Conservation (phyloP, 345 rosid species). For the Mercurialis annua region DNA sequence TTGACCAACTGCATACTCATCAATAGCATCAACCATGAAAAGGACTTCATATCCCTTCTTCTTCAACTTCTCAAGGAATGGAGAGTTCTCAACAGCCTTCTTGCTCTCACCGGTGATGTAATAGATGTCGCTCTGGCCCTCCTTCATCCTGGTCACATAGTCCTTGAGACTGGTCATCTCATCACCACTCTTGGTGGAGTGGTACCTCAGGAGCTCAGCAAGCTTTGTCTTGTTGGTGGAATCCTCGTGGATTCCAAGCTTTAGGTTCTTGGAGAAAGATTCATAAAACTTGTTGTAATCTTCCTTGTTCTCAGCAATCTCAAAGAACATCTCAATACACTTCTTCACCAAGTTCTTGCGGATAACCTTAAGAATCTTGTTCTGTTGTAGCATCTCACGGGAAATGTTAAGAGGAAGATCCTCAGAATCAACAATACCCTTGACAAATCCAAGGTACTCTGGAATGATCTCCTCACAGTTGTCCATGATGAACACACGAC, state of each 20-base stretch:
- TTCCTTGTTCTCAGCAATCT: slow-evolving; percentile 94
- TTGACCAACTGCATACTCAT: slow-evolving; percentile 81
- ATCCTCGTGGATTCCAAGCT: slow-evolving; percentile 90
- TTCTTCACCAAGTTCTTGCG: slow-evolving; percentile 92
- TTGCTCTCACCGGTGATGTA: slow-evolving; percentile 94
- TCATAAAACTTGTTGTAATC: slow-evolving; percentile 89
- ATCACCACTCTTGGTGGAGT: slow-evolving; percentile 92
- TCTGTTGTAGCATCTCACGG: slow-evolving; percentile 77
- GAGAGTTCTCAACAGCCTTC: slow-evolving; percentile 91
- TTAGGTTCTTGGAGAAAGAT: slow-evolving; percentile 83
- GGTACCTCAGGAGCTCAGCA: slow-evolving; percentile 79
- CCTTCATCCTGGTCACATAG: slow-evolving; percentile 93
- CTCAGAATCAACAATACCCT: slow-evolving; percentile 91
- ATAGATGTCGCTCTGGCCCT: slow-evolving; percentile 73
- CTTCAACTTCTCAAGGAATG: slow-evolving; percentile 90
- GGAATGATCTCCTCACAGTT: slow-evolving; percentile 91
- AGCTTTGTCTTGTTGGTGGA: slow-evolving; percentile 70
- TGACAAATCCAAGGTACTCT: slow-evolving; percentile 74
- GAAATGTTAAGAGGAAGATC: slow-evolving; percentile 91
- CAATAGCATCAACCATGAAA: slow-evolving; percentile 84
- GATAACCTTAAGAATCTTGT: slow-evolving; percentile 88
- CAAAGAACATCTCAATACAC: slow-evolving; percentile 81
- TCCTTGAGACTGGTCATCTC: slow-evolving; percentile 87
- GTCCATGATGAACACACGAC: slow-evolving; percentile 94
- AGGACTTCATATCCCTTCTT: slow-evolving; percentile 84